A percentile compares a stretch with the other conserved stretches of the same genome.
phyloP scores from a whole-genome alignment of 1,139 yeast genomes.

The Protomyces gravidus region DNA sequence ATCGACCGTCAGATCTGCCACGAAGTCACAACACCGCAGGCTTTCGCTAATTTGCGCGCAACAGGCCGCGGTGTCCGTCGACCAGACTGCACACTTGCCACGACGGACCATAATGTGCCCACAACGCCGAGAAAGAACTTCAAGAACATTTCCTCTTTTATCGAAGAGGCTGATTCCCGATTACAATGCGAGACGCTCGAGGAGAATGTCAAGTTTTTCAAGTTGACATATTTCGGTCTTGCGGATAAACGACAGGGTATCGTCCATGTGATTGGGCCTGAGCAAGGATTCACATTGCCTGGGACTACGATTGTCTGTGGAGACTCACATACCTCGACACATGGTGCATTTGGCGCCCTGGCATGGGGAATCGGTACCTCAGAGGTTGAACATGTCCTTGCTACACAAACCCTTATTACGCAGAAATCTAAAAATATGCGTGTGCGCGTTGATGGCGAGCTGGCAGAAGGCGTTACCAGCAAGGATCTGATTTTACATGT shows the following conservation, averaged over 20 bases:
- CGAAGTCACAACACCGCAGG: conserved; percentile 98
- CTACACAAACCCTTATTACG: conserved; percentile 94
- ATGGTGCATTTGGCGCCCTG: conserved; percentile 96
- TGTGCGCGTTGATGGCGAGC: conserved; percentile 74
- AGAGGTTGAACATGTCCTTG: conserved; percentile 96
- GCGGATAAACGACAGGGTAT: conserved; percentile 92
- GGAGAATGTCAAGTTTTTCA: conserved; percentile 84
- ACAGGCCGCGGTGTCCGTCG: conserved; percentile 89
- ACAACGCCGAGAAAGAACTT: conserved; percentile 75
- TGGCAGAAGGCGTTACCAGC: conserved; percentile 84
- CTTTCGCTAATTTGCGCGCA: conserved; percentile 85
- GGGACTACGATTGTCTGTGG: conserved; percentile 99
- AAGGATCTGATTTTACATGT: conserved; percentile 92
- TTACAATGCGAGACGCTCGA: conserved; percentile 89
- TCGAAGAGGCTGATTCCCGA: conserved; percentile 84
- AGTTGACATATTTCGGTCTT: conserved; percentile 89
- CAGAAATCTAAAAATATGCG: conserved; percentile 94
- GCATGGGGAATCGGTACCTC: conserved; percentile 99
- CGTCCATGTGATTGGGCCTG: conserved; percentile 97
- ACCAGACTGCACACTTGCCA: conserved; percentile 89
- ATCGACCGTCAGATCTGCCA: conserved; percentile 96
- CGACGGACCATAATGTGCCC: conserved; percentile 97
- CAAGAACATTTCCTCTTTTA: conserved; percentile 72
- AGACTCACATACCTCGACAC: conserved; percentile 96
- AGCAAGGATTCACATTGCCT: conserved; percentile 95